A percentile compares a stretch with the other conserved stretches of the same genome.
These are phyloP conservation scores for Cinnamomum chago DNA, from an alignment of 164 flowering plant genomes.

Conservation along the genomic window DNA sequence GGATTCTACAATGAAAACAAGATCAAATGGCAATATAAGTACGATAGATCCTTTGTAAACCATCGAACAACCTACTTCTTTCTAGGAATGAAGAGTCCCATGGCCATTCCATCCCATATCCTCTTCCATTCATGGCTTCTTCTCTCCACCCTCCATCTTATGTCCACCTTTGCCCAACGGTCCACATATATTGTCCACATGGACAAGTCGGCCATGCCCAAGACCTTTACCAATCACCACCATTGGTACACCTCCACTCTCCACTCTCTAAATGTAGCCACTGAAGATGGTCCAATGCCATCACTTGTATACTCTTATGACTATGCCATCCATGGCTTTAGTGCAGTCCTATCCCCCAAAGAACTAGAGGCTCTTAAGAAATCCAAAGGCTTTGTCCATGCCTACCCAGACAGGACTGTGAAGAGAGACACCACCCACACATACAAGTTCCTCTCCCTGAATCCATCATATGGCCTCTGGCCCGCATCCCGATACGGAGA, in stretches of 20 bases:
- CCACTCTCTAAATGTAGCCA: conserved; percentile 20
- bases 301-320: conserved; percentile 35
- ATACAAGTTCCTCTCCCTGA: too few species aligned
- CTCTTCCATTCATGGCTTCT: conserved; percentile 18
- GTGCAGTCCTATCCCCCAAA: conserved; percentile 19
- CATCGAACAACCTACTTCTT: too few species aligned
- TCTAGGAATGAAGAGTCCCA: background rate
- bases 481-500: too few species aligned
- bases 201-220: conserved; percentile 54
- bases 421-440: conserved; percentile 53
- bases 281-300: background rate
- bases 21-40: too few species aligned
- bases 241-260: conserved; percentile 40
- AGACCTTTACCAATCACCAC: conserved; percentile 29
- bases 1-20: too few species aligned
- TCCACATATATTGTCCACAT: conserved; percentile 49
- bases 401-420: conserved; percentile 25
- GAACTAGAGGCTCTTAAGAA: conserved; percentile 22
- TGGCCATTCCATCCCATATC: conserved; percentile 1
- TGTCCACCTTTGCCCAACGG: conserved; percentile 8
- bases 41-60: background rate
- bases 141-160: background rate
- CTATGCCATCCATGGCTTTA: conserved; percentile 45
- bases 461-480: too few species aligned
- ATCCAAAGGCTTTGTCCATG: conserved; percentile 31